A percentile compares a stretch with the other conserved stretches of the same genome.
These are phyloP conservation scores for Hortaea werneckii DNA, from an alignment of 2,329 filamentous ascomycete species.

Conservation along the genomic window DNA sequence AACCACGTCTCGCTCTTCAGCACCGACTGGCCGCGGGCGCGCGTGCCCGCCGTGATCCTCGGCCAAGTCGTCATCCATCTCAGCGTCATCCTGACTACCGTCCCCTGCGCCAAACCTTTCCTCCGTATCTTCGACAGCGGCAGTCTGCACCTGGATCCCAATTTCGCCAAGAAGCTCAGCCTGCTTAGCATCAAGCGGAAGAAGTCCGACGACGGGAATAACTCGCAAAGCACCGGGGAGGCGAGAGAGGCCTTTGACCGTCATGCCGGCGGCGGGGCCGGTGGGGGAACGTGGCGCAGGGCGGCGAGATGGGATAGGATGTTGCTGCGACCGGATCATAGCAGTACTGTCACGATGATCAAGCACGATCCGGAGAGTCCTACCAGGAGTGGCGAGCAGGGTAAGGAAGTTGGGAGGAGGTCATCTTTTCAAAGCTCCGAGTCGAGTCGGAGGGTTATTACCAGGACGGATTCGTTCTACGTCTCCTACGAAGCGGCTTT, in stretches of 20 bases:
- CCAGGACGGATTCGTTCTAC: constrained; percentile 1
- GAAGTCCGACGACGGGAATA: no score
- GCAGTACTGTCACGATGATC: constrained; percentile 1
- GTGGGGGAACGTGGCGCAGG: background rate
- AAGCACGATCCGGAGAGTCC: constrained; percentile 1
- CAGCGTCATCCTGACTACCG: constrained; percentile 19
- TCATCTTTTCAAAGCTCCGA: background rate
- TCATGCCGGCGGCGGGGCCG: no score
- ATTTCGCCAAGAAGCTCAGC: background rate
- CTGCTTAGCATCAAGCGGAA: no score
- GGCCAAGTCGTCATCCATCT: constrained; percentile 17
- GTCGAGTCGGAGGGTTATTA: background rate
- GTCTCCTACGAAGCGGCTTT: constrained; percentile 1
- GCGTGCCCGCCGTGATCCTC: constrained; percentile 13
- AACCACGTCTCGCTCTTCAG: constrained; percentile 6
- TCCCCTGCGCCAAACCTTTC: constrained; percentile 23
- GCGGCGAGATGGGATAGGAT: background rate
- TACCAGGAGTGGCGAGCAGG: background rate
- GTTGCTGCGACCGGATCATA: background rate
- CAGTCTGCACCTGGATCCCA: constrained; percentile 1
- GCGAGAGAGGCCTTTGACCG: no score
- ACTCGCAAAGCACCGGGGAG: no score
- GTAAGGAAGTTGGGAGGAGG: background rate
- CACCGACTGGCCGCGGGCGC: constrained; percentile 9
- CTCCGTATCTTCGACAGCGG: constrained; percentile 10